Base-by-base conservation (phyloP, 441 rosid species). In the Brassica hybrid region DNA sequence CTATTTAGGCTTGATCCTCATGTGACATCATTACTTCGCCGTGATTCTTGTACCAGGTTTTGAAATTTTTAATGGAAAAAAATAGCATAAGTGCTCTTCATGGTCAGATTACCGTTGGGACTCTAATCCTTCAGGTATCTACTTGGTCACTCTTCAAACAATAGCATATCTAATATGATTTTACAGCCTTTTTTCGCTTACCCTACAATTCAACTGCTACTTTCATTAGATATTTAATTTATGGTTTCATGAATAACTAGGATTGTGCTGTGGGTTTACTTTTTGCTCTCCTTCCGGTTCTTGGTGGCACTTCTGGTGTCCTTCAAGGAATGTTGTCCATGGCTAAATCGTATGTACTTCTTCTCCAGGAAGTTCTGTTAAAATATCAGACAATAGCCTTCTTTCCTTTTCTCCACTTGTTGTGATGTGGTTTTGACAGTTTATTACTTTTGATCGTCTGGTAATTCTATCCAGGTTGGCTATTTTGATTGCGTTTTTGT, bases 251-350 rank as follows among this genome's bases (percentile, higher is more conserved):
- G 63, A 67, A 61, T 69, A 81, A 12, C 63, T 89, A 94, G 99
- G 99, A 94, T 72, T 94, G 98, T 87, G 97, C 97, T 54, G 99
- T 93, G 69, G 99, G 99, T 65, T 85, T 94, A 89, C 86, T 94
- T 71, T 94, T 93, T 86, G 99, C 99, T 86, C 87, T 94, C 83
- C 99, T 94, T 73, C 98, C 97, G 50, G 90, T 94, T 82, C 97
- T 94, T 75, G 96, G 98, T 76, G 99, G 99, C 62, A 86, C 89
- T 72, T 93, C 94, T 78, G 97, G 99, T 74, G 79, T 94, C 79
- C 97, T 93, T 83, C 97, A 94, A 83, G 98, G 98, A 86, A 83
- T 91, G 77, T 82, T 94, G 70, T 91, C 98, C 76, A 88, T 94
- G 94, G 88, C 90, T 71, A 94, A 94, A 86, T 93, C 90, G 98